phyloP scores from a whole-genome alignment of 148 eudicot species.

The Heliosperma pusillum region DNA sequence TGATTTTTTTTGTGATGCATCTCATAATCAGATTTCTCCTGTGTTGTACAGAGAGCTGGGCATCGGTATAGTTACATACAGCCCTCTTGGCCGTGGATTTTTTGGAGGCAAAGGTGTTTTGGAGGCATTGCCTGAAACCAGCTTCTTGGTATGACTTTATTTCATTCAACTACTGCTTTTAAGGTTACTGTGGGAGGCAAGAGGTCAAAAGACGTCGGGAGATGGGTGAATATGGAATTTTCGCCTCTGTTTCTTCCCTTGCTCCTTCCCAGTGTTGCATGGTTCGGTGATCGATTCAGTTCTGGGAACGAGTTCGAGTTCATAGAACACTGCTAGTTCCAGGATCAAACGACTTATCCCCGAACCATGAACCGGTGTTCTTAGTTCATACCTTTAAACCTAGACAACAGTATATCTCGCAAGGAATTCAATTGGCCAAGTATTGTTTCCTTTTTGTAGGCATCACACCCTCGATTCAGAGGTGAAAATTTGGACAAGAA shows the following conservation, averaged over 20 bases:
- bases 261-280: too few relatives aligned
- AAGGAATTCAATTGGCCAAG: not conserved
- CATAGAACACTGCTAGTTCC: too few relatives aligned
- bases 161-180: constrained; percentile 1
- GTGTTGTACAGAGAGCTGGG: constrained; percentile 62
- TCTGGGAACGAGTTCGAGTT: too few relatives aligned
- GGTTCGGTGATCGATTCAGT: too few relatives aligned
- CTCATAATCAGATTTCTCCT: not conserved
- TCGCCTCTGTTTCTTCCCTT: not conserved
- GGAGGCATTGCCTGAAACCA: constrained; percentile 49
- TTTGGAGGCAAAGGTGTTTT: constrained; percentile 70
- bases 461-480: constrained; percentile 48
- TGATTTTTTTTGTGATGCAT: constrained; percentile 5
- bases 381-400: not conserved
- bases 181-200: constrained; percentile 3
- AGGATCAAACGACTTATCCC: too few relatives aligned
- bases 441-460: too few relatives aligned
- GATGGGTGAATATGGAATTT: not conserved
- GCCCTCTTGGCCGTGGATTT: constrained; percentile 76
- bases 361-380: too few relatives aligned
- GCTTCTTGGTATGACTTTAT: constrained; percentile 45
- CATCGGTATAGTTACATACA: constrained; percentile 69
- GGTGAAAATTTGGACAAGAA: constrained; percentile 64
- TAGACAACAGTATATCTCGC: not conserved
- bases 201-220: not conserved